A percentile compares a stretch with the other conserved stretches of the same genome.
Conservation (phyloP, 1,284 basidiomycete species). For the Marasmius sp. region DNA sequence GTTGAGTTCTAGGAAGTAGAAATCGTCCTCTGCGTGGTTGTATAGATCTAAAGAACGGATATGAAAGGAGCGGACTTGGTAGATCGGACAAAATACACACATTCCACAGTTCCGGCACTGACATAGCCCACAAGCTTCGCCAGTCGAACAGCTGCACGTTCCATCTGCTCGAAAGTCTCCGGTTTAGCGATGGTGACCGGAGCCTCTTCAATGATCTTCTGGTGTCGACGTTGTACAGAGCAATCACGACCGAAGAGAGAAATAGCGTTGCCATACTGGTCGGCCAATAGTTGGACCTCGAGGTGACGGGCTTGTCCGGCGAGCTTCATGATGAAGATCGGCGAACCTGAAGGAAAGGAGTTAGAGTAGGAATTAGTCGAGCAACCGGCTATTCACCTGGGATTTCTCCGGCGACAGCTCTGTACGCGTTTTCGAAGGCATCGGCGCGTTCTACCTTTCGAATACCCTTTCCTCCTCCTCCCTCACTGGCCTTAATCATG, state of each 20-base stretch:
- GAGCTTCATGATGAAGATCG: slow-evolving; percentile 99
- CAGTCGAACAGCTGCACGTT: slow-evolving; percentile 95
- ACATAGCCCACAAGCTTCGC: slow-evolving; percentile 99
- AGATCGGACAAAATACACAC: slow-evolving; percentile 42
- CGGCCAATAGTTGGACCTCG: slow-evolving; percentile 97
- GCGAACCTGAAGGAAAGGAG: slow-evolving; percentile 69
- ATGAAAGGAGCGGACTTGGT: slow-evolving; percentile 1
- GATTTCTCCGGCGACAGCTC: slow-evolving; percentile 95
- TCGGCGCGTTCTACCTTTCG: slow-evolving; percentile 86
- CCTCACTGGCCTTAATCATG: slow-evolving; percentile 99
- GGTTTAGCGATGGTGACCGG: slow-evolving; percentile 96
- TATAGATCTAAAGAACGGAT: slow-evolving; percentile 73
- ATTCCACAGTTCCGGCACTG: slow-evolving; percentile 98
- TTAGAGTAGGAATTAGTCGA: slow-evolving; percentile 12
- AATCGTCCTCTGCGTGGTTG: slow-evolving; percentile 90
- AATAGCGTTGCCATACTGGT: slow-evolving; percentile 99
- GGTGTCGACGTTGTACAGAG: slow-evolving; percentile 98
- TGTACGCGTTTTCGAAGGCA: slow-evolving; percentile 91
- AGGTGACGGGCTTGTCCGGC: slow-evolving; percentile 96
- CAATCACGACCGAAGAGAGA: slow-evolving; percentile 99
- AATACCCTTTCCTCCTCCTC: slow-evolving; percentile 99
- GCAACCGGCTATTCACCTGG: slow-evolving; percentile 63
- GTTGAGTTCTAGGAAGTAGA: slow-evolving; percentile 98
- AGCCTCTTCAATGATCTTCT: slow-evolving; percentile 99
- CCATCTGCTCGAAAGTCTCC: slow-evolving; percentile 94